phyloP scores from a whole-genome alignment of 768 basidiomycete species.

The Pleurotus djamor region DNA sequence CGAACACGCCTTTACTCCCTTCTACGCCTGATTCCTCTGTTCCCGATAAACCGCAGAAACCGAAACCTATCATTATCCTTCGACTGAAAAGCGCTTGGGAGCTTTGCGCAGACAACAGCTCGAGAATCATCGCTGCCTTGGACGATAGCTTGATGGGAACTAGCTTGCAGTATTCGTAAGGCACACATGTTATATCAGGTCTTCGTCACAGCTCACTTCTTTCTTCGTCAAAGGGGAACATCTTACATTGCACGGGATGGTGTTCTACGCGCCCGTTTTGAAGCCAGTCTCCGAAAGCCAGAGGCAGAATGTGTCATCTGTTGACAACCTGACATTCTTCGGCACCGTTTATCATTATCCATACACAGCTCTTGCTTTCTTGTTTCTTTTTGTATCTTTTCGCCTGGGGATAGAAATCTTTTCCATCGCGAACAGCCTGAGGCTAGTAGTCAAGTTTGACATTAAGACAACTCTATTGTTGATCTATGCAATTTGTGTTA shows the following conservation, averaged over 20 bases:
- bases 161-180: constrained; percentile 54
- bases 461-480: no score
- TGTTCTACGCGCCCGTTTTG: constrained; percentile 40
- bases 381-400: no score
- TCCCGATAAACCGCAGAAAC: constrained; percentile 13
- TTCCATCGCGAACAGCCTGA: no score
- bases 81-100: constrained; percentile 32
- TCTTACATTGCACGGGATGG: constrained; percentile 46
- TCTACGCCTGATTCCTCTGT: not conserved
- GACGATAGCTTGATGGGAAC: constrained; percentile 37
- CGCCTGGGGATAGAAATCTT: no score
- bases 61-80: constrained; percentile 31
- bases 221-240: constrained; percentile 29
- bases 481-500: no score
- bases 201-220: not conserved
- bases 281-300: constrained; percentile 39
- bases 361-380: no score
- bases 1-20: constrained; percentile 8
- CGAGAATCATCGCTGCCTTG: constrained; percentile 35
- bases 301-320: constrained; percentile 44
- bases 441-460: no score
- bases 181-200: constrained; percentile 7
- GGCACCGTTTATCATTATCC: no score
- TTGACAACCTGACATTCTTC: constrained; percentile 15
- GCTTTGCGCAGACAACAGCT: constrained; percentile 19